Percentiles rank a stretch among this genome's conserved stretches.
Evolutionary conservation across 495 filamentous ascomycete species (phyloP).

Genomic region (Amphirosellinia nigrospora): DNA sequence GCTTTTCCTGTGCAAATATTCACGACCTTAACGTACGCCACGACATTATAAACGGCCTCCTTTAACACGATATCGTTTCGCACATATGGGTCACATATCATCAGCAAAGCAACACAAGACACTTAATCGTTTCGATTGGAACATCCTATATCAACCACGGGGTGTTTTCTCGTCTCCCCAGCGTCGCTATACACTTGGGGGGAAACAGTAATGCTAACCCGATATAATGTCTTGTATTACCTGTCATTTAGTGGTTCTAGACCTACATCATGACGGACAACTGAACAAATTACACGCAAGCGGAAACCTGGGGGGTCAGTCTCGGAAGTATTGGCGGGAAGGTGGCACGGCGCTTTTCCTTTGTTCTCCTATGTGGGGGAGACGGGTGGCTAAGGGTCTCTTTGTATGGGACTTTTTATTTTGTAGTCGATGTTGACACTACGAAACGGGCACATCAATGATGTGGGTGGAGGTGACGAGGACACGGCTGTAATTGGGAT

Average conservation of each 20-base stretch:
- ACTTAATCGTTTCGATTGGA: not conserved
- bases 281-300: not conserved
- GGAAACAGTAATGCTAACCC: not conserved
- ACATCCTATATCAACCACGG: not conserved
- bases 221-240: slow-evolving; percentile 23
- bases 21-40: slow-evolving; percentile 36
- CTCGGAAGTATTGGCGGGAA: not conserved
- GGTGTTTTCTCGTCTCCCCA: not conserved
- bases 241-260: not conserved
- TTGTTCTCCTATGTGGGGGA: slow-evolving; percentile 22
- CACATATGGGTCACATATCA: not conserved
- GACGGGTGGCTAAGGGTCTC: slow-evolving; percentile 4
- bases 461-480: slow-evolving; percentile 20
- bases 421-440: not conserved
- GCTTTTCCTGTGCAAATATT: slow-evolving; percentile 32
- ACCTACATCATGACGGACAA: slow-evolving; percentile 10
- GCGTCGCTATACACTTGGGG: not conserved
- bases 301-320: not conserved
- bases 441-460: slow-evolving; percentile 8
- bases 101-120: not conserved
- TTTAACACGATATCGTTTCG: not conserved
- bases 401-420: slow-evolving; percentile 16
- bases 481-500: slow-evolving; percentile 11
- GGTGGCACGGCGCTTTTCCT: slow-evolving; percentile 18
- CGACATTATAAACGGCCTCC: slow-evolving; percentile 23